Base-by-base conservation (phyloP, 1,139 yeast genomes). In the Nakaseomyces delphensis region DNA sequence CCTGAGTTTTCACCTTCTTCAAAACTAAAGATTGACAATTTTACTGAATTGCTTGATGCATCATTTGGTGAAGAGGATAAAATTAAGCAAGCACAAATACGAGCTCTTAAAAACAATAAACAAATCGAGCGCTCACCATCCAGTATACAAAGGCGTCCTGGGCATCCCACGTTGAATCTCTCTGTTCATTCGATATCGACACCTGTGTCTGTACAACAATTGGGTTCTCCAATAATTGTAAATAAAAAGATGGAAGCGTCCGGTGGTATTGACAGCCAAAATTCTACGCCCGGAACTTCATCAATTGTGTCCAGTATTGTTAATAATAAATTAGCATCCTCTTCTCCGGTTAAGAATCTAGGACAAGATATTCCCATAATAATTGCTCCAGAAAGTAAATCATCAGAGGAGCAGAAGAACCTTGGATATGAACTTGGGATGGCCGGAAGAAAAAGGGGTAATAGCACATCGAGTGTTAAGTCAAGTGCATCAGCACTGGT, bases 1-100 rank as follows among this genome's bases (percentile, higher is more conserved):
- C 45, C 23, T 11, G 51, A 50, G 14, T 52, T 56, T 40, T 58
- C 62, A 3, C 59, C 61, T 6, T 47, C 52, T 9, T 54, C 60
- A 1, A 53, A 50, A 28, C 55, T 48, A 9, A 56, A 54, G 23
- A 35, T 57, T 29, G 49, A 46, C 31, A 53, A 48, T 30, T 56
- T 56, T 39, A 49, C 58, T 1, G 55, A 57, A 18, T 48, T 55
- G 43, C 36, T 58, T 20, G 56, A 56, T 25, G 46, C 49, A 21
- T 50, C 57, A 3, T 57, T 57, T 40, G 57, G 52, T 6, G 53
- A 53, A 24, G 48, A 43, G 20, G 48, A 46, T 28, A 20, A 37
- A 13, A 35, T 29, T 20, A 25, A 31, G 35, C 28, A 24, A 18
- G 31, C 29, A 24, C 30, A 40, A n/a, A n/a, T n/a, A n/a, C n/a